phyloP scores from a whole-genome alignment of 441 rosid genomes.

The Flueggea neowawraea region DNA sequence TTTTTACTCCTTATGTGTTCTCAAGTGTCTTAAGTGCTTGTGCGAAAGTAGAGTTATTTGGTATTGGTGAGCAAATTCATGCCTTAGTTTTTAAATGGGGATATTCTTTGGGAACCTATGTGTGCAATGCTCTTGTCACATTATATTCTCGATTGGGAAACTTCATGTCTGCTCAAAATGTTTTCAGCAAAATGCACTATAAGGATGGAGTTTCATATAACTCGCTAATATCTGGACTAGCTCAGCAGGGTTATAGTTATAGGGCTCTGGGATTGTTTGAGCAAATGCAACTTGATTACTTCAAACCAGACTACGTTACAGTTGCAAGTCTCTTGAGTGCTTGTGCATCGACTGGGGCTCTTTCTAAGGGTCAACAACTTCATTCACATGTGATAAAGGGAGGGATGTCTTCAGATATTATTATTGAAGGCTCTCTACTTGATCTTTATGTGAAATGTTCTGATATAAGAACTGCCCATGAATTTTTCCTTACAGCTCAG shows the following conservation, averaged over 20 bases:
- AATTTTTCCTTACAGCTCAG: conserved; percentile 55
- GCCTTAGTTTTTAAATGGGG: conserved; percentile 68
- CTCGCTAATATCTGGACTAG: conserved; percentile 80
- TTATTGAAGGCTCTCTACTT: conserved; percentile 85
- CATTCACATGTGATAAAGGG: conserved; percentile 67
- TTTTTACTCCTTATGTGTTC: conserved; percentile 69
- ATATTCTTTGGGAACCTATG: conserved; percentile 59
- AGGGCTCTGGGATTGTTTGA: conserved; percentile 69
- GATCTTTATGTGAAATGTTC: conserved; percentile 85
- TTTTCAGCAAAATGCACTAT: conserved; percentile 55
- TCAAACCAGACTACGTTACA: conserved; percentile 77
- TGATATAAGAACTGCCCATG: conserved; percentile 55
- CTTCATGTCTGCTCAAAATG: conserved; percentile 63
- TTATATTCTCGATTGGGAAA: conserved; percentile 56
- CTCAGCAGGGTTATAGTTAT: conserved; percentile 55
- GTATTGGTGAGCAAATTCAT: conserved; percentile 69
- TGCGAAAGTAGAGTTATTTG: conserved; percentile 54
- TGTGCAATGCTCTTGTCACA: conserved; percentile 84
- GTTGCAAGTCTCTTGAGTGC: conserved; percentile 79
- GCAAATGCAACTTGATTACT: conserved; percentile 69
- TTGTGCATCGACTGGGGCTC: conserved; percentile 52
- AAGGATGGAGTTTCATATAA: conserved; percentile 84
- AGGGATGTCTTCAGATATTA: conserved; percentile 55
- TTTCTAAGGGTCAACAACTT: conserved; percentile 58
- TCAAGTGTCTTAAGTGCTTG: conserved; percentile 90